Conservation (phyloP, 352 stramenopile genomes). For the Phytophthora sp. region DNA sequence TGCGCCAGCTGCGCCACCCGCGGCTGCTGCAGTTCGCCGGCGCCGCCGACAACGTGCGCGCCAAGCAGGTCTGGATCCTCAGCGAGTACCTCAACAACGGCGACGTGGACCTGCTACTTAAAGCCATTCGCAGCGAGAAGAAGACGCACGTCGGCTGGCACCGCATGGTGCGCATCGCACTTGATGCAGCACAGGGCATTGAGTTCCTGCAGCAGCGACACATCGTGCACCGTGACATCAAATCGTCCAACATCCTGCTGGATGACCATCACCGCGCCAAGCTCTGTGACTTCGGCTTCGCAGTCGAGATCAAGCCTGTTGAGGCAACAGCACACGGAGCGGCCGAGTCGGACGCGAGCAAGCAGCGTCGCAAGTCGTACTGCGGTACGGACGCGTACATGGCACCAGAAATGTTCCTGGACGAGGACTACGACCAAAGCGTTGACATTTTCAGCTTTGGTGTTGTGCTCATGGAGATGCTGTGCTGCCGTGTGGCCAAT, state of each 20-base stretch:
- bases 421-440: conserved; percentile 86
- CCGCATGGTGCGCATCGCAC: conserved; percentile 63
- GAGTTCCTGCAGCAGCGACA: conserved; percentile 93
- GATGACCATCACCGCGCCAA: conserved; percentile 75
- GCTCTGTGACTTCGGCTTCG: conserved; percentile 89
- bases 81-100: conserved; percentile 82
- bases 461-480: conserved; percentile 87
- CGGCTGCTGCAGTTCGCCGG: conserved; percentile 82
- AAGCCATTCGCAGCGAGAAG: conserved; percentile 53
- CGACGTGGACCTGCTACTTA: conserved; percentile 75
- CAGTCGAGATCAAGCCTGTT: conserved; percentile 62
- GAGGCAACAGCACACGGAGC: conserved; percentile 31
- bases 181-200: conserved; percentile 91
- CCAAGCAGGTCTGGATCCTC: conserved; percentile 85
- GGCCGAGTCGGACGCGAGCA: conserved; percentile 35
- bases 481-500: conserved; percentile 84
- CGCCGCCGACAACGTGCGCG: conserved; percentile 67
- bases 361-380: conserved; percentile 80
- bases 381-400: conserved; percentile 89
- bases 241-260: conserved; percentile 89
- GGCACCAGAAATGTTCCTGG: conserved; percentile 84
- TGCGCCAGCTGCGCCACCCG: conserved; percentile 68
- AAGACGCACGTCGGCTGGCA: conserved; percentile 66
- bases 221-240: conserved; percentile 89
- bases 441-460: conserved; percentile 89